Evolutionary conservation across 805 yeast species (phyloP).

Genomic region (Lachancea sp.): DNA sequence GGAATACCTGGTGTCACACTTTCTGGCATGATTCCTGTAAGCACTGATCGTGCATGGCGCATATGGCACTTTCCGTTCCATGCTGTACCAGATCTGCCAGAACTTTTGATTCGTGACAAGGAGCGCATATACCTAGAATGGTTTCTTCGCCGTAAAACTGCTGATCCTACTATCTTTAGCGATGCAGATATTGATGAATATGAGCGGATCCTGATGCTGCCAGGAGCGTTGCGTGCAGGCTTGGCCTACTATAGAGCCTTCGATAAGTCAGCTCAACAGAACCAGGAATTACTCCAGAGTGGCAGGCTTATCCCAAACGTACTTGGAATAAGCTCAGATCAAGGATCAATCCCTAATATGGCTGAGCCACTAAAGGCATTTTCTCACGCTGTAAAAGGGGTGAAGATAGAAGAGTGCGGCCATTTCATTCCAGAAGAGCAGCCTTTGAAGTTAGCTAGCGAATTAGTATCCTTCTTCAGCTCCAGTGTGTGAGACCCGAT

Average conservation of each 20-base stretch:
- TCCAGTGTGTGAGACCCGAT: too few species aligned
- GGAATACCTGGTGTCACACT: slow-evolving; percentile 12
- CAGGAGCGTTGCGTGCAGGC: slow-evolving; percentile 12
- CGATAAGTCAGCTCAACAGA: slow-evolving; percentile 7
- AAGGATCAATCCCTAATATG: slow-evolving; percentile 11
- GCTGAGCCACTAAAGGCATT: slow-evolving; percentile 3
- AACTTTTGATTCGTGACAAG: slow-evolving; percentile 6
- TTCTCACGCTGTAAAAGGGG: slow-evolving; percentile 3
- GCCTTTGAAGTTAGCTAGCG: slow-evolving; percentile 3
- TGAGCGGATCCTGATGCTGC: slow-evolving; percentile 7
- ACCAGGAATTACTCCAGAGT: slow-evolving; percentile 1
- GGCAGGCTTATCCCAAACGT: not conserved
- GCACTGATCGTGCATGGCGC: slow-evolving; percentile 10
- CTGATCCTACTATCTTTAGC: slow-evolving; percentile 6
- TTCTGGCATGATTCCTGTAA: slow-evolving; percentile 6
- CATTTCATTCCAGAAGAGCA: slow-evolving; percentile 11
- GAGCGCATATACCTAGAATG: slow-evolving; percentile 11
- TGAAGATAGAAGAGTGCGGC: slow-evolving; percentile 8
- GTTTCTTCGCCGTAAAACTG: slow-evolving; percentile 11
- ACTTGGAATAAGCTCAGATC: slow-evolving; percentile 9
- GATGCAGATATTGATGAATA: slow-evolving; percentile 9
- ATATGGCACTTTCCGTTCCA: slow-evolving; percentile 12
- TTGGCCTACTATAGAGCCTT: slow-evolving; percentile 10
- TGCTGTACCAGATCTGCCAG: slow-evolving; percentile 10
- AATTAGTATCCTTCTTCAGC: slow-evolving; percentile 1